Conservation (phyloP, 768 basidiomycete species). For the Pleurotus giganteus region DNA sequence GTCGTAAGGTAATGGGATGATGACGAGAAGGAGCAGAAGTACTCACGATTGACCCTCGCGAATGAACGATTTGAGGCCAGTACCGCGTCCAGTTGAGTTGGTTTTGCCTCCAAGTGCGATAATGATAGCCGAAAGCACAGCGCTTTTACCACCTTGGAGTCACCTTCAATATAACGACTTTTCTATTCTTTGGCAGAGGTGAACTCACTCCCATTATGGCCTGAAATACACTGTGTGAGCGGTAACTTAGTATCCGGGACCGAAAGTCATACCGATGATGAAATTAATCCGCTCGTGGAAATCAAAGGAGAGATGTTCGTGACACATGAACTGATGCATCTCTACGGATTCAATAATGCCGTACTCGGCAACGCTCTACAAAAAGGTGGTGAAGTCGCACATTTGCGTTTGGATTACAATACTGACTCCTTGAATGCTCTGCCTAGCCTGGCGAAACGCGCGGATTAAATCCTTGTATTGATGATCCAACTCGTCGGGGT, state of each 20-base stretch:
- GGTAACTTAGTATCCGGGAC: background rate
- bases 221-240: conserved; percentile 35
- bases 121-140: conserved; percentile 88
- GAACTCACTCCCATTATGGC: conserved; percentile 88
- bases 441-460: conserved; percentile 46
- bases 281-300: conserved; percentile 97
- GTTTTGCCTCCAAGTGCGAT: conserved; percentile 95
- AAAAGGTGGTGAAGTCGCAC: conserved; percentile 2
- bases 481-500: conserved; percentile 67
- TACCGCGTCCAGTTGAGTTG: conserved; percentile 85
- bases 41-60: conserved; percentile 78
- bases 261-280: conserved; percentile 68
- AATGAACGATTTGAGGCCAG: conserved; percentile 80
- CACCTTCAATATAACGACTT: background rate
- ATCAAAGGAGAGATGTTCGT: conserved; percentile 75
- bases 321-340: conserved; percentile 96
- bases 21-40: background rate
- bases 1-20: background rate
- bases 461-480: conserved; percentile 56
- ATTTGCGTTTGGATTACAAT: conserved; percentile 1
- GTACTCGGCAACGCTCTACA: conserved; percentile 75
- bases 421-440: conserved; percentile 47
- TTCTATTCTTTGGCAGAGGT: background rate
- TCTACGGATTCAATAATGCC: conserved; percentile 88
- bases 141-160: conserved; percentile 85